Conservation (phyloP, 371 early-diverging fungal genomes). For the Lichtheimia hyalospora region DNA sequence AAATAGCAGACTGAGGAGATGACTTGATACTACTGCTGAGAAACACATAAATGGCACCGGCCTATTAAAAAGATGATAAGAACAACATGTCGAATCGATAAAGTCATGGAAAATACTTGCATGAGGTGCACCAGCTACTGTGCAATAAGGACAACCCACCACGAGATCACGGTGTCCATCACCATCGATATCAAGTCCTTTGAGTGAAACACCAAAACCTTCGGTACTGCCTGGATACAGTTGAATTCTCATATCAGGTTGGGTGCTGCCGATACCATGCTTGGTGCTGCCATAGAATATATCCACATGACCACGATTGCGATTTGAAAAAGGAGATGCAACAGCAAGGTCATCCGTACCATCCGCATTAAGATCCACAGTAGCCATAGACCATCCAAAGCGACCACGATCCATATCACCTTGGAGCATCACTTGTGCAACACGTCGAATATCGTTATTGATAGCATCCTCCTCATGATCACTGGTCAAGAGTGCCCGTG, state of each 20-base stretch:
- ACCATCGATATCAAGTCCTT: constrained; percentile 64
- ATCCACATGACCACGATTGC: constrained; percentile 48
- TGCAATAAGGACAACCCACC: constrained; percentile 68
- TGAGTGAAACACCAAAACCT: constrained; percentile 59
- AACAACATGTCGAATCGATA: background rate
- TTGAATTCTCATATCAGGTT: constrained; percentile 45
- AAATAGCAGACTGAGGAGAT: constrained; percentile 5
- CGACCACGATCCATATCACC: constrained; percentile 45
- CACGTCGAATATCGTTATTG: constrained; percentile 31
- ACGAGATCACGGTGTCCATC: constrained; percentile 70
- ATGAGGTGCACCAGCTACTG: constrained; percentile 24
- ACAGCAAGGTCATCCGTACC: constrained; percentile 87
- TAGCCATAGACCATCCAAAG: constrained; percentile 78
- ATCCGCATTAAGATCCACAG: constrained; percentile 81
- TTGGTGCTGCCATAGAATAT: constrained; percentile 68
- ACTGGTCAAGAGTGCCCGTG: background rate
- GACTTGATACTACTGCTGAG: constrained; percentile 14
- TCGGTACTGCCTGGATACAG: constrained; percentile 16
- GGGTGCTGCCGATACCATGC: constrained; percentile 32
- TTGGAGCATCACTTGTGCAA: constrained; percentile 25
- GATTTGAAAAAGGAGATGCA: constrained; percentile 64
- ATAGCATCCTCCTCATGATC: background rate
- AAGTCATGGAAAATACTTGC: constrained; percentile 19
- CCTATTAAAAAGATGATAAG: constrained; percentile 15
- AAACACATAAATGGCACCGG: constrained; percentile 26